A percentile compares a stretch with the other conserved stretches of the same genome.
phyloP scores from a whole-genome alignment of 1,284 basidiomycete species.

The Moesziomyces sp. region DNA sequence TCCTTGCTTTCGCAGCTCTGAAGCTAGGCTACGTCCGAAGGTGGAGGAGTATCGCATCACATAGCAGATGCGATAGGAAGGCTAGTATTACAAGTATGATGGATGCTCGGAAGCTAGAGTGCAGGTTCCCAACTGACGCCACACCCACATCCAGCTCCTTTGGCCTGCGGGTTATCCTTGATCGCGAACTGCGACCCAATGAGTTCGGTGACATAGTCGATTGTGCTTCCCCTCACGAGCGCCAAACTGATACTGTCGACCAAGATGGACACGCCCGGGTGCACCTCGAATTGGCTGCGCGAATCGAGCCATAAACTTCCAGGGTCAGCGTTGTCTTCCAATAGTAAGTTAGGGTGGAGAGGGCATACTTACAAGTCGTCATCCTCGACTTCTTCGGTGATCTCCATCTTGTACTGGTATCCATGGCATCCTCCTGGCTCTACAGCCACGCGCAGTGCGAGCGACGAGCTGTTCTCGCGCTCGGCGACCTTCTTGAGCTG shows the following conservation, averaged over 20 bases:
- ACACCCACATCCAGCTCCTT: slow-evolving; percentile 86
- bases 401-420: slow-evolving; percentile 88
- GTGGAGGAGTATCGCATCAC: too few species aligned
- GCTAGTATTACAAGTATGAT: background rate
- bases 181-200: slow-evolving; percentile 87
- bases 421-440: slow-evolving; percentile 92
- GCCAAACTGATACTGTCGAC: slow-evolving; percentile 83
- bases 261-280: slow-evolving; percentile 70
- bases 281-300: slow-evolving; percentile 75
- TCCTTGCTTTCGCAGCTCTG: too few species aligned
- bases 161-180: slow-evolving; percentile 82
- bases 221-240: slow-evolving; percentile 81
- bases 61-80: too few species aligned
- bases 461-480: slow-evolving; percentile 73
- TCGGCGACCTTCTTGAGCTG: slow-evolving; percentile 59
- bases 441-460: slow-evolving; percentile 80
- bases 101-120: slow-evolving; percentile 10
- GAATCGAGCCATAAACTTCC: background rate
- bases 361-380: slow-evolving; percentile 78
- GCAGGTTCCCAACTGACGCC: slow-evolving; percentile 89
- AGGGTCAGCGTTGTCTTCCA: background rate
- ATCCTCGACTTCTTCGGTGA: slow-evolving; percentile 72
- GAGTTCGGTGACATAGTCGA: slow-evolving; percentile 89
- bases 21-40: too few species aligned
- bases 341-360: too few species aligned